These are phyloP conservation scores for Solanum hybrid DNA, from an alignment of 305 asterid species.

Conservation along the genomic window DNA sequence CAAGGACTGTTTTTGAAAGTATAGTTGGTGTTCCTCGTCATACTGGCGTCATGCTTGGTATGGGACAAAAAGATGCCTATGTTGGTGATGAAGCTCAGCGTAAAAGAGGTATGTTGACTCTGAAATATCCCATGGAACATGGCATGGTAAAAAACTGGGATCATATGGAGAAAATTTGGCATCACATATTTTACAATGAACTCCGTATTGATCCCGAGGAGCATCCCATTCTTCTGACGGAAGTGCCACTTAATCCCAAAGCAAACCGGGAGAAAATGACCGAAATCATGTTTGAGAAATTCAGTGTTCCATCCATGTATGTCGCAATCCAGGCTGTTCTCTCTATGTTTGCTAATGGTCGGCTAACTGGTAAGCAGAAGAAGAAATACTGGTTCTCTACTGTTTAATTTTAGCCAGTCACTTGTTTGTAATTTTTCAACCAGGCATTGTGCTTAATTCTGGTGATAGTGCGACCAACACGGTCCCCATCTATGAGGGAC, in stretches of 20 bases:
- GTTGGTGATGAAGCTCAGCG: neutral
- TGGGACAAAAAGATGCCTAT: conserved; percentile 25
- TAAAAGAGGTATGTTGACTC: too few relatives aligned
- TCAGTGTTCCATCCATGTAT: conserved; percentile 31
- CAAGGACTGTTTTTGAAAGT: conserved; percentile 10
- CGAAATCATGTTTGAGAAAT: conserved; percentile 26
- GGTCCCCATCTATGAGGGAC: conserved; percentile 20
- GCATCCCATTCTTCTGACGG: conserved; percentile 23
- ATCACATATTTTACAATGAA: conserved; percentile 10
- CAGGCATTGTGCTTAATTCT: conserved; percentile 23
- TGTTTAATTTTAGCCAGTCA: too few relatives aligned
- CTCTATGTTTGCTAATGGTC: conserved; percentile 24
- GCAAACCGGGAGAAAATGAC: conserved; percentile 29
- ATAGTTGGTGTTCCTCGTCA: conserved; percentile 22
- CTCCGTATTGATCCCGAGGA: conserved; percentile 9
- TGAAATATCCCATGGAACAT: too few relatives aligned
- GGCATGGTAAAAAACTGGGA: too few relatives aligned
- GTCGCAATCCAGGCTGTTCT: conserved; percentile 26
- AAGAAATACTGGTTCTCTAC: neutral
- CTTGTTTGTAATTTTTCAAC: neutral
- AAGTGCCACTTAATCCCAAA: conserved; percentile 22
- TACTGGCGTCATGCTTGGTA: conserved; percentile 14
- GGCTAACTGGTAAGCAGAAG: conserved; percentile 17
- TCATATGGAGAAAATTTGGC: conserved; percentile 26
- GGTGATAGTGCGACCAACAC: conserved; percentile 22